These are phyloP conservation scores for Paraleonurus japonicus DNA, from an alignment of 257 asterid genomes.

Conservation along the genomic window DNA sequence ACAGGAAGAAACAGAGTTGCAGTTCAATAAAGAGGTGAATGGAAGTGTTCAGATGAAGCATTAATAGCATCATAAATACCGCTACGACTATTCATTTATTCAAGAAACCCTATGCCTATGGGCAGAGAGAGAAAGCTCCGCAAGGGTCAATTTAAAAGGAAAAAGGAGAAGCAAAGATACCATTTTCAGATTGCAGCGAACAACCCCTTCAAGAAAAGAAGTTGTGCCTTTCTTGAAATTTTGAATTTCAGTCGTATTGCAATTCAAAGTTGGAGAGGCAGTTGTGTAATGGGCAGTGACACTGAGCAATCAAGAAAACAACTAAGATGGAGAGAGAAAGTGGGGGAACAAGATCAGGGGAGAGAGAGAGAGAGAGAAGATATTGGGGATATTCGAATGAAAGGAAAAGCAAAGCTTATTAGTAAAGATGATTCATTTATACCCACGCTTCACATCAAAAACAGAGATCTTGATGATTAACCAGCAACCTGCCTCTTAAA, in stretches of 20 bases:
- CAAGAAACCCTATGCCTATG: conserved; percentile 3
- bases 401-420: conserved; percentile 7
- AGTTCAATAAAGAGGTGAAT: conserved; percentile 22
- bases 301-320: conserved; percentile 26
- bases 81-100: not conserved
- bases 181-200: conserved; percentile 20
- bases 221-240: not conserved
- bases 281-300: conserved; percentile 21
- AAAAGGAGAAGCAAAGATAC: conserved; percentile 22
- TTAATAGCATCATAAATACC: conserved; percentile 23
- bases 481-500: conserved; percentile 14
- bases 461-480: conserved; percentile 26
- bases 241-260: conserved; percentile 1
- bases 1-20: conserved; percentile 23
- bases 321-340: conserved; percentile 24
- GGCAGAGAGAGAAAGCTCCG: conserved; percentile 8
- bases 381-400: conserved; percentile 10
- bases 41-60: conserved; percentile 27
- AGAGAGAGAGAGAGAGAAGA: not conserved
- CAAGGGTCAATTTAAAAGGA: not conserved
- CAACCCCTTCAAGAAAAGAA: conserved; percentile 14
- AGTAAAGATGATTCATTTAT: conserved; percentile 13
- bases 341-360: not conserved
- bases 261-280: conserved; percentile 21
- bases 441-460: conserved; percentile 26